Evolutionary conservation across 139 green algal species (phyloP), one percentile per base, ranked within the genome.

Genomic region (Choricystis sp.): DNA sequence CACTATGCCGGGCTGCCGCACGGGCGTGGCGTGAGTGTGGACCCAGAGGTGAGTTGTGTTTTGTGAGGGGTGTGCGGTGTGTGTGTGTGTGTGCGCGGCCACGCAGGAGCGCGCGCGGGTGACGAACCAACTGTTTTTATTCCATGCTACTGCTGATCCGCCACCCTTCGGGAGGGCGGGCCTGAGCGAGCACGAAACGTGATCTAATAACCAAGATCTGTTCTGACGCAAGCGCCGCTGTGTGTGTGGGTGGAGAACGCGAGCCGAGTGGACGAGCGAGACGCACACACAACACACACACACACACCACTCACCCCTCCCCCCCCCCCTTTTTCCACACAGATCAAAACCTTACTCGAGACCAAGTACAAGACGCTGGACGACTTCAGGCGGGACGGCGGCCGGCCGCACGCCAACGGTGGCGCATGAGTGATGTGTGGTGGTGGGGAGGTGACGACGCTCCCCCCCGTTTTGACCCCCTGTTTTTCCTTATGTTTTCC

Each of bases 1-100:
- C 86, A 93, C 75, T 98, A 98, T 74, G 66, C 66, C 27, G 84
- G 84, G 55, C 66, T 92, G 25, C 87, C 86, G 29, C 58, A 77
- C 69, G 70, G 69, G 74, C 62, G 24, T 27, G 57, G 31, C 19
- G 16, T 87, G 5, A 65, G 77, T 60, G 79, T 89, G 31, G 59
- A 83, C 27, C 55, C 68, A 4, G 65, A 72, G 75, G 72, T 81
- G 66, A 27, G 0, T 9, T 9, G 23, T 3, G 20, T 20, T 31
- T 3, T 16, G 27, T 29, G 19, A 29, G 3, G 1, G 19, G n/a
- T 14, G 57, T 19, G n/a, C 26, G 23, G 48, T 2, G 24, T n/a
- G 48, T 19, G 26, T 56, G 48, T 22, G 14, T 4, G 16, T 4
- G 26, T 3, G 25, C 1, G n/a, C 22, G 23, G 26, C 48, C 52